phyloP scores from a whole-genome alignment of 169 alveolate species.

The Plasmodium coatneyi region DNA sequence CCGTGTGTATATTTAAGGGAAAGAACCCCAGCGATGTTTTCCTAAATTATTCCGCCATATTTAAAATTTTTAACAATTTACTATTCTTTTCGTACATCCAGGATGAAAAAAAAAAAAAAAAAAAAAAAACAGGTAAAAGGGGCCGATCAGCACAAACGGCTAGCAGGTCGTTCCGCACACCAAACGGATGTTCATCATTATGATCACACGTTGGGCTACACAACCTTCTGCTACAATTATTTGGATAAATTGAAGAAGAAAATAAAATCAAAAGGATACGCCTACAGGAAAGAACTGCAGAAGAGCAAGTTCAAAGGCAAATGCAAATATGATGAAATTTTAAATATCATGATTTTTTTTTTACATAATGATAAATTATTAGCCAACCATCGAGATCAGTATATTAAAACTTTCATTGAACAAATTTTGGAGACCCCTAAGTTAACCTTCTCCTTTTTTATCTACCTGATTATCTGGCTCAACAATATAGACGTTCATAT shows the following conservation, averaged over 20 bases:
- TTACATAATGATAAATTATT: conserved; percentile 64
- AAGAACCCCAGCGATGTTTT: conserved; percentile 7
- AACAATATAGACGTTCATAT: conserved; percentile 43
- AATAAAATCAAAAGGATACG: conserved; percentile 14
- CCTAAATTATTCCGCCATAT: conserved; percentile 38
- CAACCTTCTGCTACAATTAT: conserved; percentile 42
- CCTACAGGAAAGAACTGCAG: conserved; percentile 31
- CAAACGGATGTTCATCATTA: not conserved
- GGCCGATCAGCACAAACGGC: not conserved
- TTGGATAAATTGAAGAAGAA: conserved; percentile 48
- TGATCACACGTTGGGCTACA: conserved; percentile 38
- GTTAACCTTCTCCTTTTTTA: conserved; percentile 69
- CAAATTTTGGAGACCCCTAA: conserved; percentile 66
- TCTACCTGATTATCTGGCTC: conserved; percentile 57
- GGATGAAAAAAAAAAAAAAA: conserved; percentile 7
- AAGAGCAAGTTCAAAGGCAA: conserved; percentile 22
- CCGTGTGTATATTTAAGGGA: conserved; percentile 3
- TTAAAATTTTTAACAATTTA: conserved; percentile 52
- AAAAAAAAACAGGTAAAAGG: not conserved
- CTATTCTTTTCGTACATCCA: conserved; percentile 37
- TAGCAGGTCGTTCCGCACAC: not conserved
- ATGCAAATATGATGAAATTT: conserved; percentile 64
- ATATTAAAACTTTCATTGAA: conserved; percentile 69
- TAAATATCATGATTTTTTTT: conserved; percentile 48
- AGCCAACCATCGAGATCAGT: conserved; percentile 60